These are phyloP conservation scores for Colletotrichum tabaci DNA, from an alignment of 2,329 filamentous ascomycete genomes.

Conservation along the genomic window DNA sequence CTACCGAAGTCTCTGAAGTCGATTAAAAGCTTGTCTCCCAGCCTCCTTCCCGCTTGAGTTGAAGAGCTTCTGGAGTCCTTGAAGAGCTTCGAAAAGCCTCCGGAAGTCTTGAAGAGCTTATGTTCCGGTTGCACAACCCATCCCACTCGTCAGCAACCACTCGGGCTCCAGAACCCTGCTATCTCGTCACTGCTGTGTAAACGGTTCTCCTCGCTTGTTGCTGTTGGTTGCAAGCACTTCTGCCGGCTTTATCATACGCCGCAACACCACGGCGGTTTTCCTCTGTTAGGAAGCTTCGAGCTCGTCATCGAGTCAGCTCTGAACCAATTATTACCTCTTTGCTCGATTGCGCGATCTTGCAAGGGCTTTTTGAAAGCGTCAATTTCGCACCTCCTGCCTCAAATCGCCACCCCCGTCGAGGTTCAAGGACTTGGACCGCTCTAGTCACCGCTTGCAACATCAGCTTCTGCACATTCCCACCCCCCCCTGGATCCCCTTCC, in stretches of 20 bases:
- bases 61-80: constrained; percentile 21
- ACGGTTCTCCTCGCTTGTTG: constrained; percentile 9
- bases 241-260: constrained; percentile 21
- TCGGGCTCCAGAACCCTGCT: constrained; percentile 4
- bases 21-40: constrained; percentile 33
- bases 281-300: constrained; percentile 17
- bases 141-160: constrained; percentile 5
- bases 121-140: constrained; percentile 21
- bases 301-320: constrained; percentile 23
- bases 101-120: constrained; percentile 32
- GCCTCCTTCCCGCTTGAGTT: background rate
- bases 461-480: constrained; percentile 19
- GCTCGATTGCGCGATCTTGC: constrained; percentile 39
- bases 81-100: constrained; percentile 17
- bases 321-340: constrained; percentile 30
- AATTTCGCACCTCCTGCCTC: constrained; percentile 36
- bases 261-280: constrained; percentile 22
- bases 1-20: constrained; percentile 36
- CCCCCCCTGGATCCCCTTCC: constrained; percentile 17
- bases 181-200: constrained; percentile 11
- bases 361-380: constrained; percentile 29
- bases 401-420: constrained; percentile 34
- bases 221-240: constrained; percentile 24
- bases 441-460: constrained; percentile 35
- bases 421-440: constrained; percentile 27